Evolutionary conservation across 345 rosid species (phyloP), one percentile per base, ranked within the genome.

Genomic region (Bruguiera gymnorhiza): DNA sequence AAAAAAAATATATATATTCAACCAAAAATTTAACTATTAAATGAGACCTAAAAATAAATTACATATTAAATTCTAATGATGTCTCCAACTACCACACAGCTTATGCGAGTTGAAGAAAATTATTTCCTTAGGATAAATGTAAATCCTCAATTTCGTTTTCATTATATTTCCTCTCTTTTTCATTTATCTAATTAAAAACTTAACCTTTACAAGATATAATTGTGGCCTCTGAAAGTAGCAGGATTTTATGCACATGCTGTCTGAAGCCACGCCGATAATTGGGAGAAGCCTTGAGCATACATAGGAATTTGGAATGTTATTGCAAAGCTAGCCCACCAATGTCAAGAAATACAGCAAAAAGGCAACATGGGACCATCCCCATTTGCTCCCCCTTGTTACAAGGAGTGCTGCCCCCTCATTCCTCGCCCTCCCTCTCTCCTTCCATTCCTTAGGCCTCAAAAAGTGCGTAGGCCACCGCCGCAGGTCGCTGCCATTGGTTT

Each of bases 351-450:
- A 27, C 34, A 9, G 34, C 73, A 69, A 61, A 65, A 64, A 58
- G 73, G 60, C 52, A 24, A 52, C 56, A 56, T 30, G 73, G 82
- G 83, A 79, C 87, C 85, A 77, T 82, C 73, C 75, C 55, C 43
- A 56, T 66, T 75, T 81, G 84, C 79, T 73, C 73, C 81, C 89
- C 89, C 50, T 32, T 79, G 80, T 81, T 81, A 75, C 79, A 74
- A 70, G 89, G 87, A 76, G 58, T 51, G 67, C 59, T 77, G 63
- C 68, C 63, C 24, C 65, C 78, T 2, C 27, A 13, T 13, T 13
- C 24, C 24, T 61, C 32, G 11, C 56, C 26, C 20, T 46, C 37
- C 20, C 0, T 16, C 15, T 6, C 16, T 63, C 6, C 43, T 43
- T 6, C 24, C 6, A 13, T 62, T n/a, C 30, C 51, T 21, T 13